phyloP scores from a whole-genome alignment of 2,329 filamentous ascomycete genomes.

The Helminthosporium solani region DNA sequence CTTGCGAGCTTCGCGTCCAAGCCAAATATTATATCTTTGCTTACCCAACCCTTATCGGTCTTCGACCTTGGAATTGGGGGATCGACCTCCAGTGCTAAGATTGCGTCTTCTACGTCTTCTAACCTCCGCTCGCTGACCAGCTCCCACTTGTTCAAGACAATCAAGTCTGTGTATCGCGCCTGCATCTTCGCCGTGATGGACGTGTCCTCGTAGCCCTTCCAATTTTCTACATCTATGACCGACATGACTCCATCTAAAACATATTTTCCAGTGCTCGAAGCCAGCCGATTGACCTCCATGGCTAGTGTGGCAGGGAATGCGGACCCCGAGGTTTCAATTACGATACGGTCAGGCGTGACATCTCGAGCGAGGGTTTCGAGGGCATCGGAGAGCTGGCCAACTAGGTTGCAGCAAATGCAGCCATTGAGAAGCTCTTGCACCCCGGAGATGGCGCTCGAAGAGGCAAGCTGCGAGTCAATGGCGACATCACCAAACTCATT shows the following conservation, averaged over 20 bases:
- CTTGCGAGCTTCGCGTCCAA: conserved; percentile 78
- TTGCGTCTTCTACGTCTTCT: conserved; percentile 74
- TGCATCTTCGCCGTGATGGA: conserved; percentile 86
- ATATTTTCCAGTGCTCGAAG: conserved; percentile 68
- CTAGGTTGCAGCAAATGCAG: conserved; percentile 98
- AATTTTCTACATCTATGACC: conserved; percentile 93
- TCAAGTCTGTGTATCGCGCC: conserved; percentile 83
- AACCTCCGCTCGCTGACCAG: conserved; percentile 68
- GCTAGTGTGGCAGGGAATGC: conserved; percentile 82
- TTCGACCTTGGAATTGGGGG: conserved; percentile 75
- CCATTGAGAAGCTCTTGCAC: conserved; percentile 93
- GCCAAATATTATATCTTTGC: conserved; percentile 78
- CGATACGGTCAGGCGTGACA: conserved; percentile 73
- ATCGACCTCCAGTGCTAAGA: conserved; percentile 79
- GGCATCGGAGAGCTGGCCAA: conserved; percentile 82
- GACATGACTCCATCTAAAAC: conserved; percentile 83
- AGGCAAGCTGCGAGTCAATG: conserved; percentile 87
- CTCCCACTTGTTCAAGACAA: conserved; percentile 95
- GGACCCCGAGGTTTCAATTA: conserved; percentile 89
- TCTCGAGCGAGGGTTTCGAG: conserved; percentile 69
- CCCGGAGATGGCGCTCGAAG: conserved; percentile 78
- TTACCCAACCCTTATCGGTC: conserved; percentile 77
- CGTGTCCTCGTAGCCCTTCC: conserved; percentile 88
- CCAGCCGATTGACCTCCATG: conserved; percentile 82
- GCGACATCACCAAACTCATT: conserved; percentile 97